Conservation (phyloP, 345 rosid species). For the Boechera retrofracta region DNA sequence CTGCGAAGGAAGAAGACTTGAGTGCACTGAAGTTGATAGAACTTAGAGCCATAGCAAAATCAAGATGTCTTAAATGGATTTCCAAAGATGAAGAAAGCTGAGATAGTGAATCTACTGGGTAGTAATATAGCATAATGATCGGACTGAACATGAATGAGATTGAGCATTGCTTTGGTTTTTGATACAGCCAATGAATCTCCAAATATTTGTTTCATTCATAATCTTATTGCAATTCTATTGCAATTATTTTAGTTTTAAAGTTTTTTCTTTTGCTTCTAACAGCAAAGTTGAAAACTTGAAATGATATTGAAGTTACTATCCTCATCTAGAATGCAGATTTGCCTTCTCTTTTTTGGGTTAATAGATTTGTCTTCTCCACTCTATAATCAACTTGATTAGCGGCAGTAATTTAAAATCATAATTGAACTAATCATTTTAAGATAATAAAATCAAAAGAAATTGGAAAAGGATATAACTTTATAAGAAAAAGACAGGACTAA, state of each 20-base stretch:
- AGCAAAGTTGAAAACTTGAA: background rate
- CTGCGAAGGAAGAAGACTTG: conserved; percentile 49
- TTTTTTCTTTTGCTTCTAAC: background rate
- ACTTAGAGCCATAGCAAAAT: conserved; percentile 73
- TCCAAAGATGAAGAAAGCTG: conserved; percentile 88
- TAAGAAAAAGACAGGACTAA: conserved; percentile 25
- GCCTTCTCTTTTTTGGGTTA: background rate
- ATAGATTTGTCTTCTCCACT: background rate
- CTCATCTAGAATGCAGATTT: conserved; percentile 21
- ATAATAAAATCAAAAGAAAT: background rate
- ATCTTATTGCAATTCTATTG: conserved; percentile 13
- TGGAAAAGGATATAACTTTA: conserved; percentile 20
- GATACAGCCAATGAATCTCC: conserved; percentile 12
- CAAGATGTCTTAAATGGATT: conserved; percentile 72
- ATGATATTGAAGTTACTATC: conserved; percentile 24
- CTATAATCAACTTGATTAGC: conserved; percentile 21
- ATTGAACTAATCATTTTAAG: background rate
- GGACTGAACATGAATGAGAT: conserved; percentile 15
- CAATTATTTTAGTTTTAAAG: background rate
- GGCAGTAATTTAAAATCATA: conserved; percentile 9
- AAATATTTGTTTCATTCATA: conserved; percentile 16
- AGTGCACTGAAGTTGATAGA: conserved; percentile 64
- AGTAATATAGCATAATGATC: conserved; percentile 40
- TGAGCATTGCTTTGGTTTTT: conserved; percentile 20
- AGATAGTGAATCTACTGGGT: conserved; percentile 58